Base-by-base conservation (phyloP, 169 alveolate genomes). In the Perkinsus olseni region DNA sequence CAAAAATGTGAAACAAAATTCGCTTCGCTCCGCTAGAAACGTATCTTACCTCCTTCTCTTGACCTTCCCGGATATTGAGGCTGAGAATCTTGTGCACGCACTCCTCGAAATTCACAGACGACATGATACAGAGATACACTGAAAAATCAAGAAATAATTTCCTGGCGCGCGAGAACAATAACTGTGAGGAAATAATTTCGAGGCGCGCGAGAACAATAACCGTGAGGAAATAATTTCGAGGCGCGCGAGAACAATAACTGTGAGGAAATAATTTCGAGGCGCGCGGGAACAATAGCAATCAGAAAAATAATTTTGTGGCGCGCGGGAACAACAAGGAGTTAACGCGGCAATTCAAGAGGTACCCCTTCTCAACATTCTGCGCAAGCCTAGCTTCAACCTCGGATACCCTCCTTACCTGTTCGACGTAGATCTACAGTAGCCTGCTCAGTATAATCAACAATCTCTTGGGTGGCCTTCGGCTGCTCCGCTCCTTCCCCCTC, bases 41-140 rank as follows among this genome's bases (percentile, higher is more conserved):
- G 50, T n/a, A n/a, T n/a, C n/a, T 28, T 62, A 62, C 95, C 95
- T 62, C 82, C 31, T 62, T 62, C 96, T 98, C 99, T 92, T 97
- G 97, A 1, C 99, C 99, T 93, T 96, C 98, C 74, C 97, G 95
- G 6, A 99, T 97, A 95, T 98, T 97, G 94, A 99, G 96, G 95
- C 99, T 99, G 92, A 99, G 95, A 74, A 99, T 95, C 96, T 99
- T 99, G 96, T 99, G 99, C 13, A 98, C 98, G 94, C 99, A 98
- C 95, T 99, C 99, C 96, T 99, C 99, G 95, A 96, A 98, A 94
- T 98, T 99, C 51, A 98, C 98, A 31, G 99, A 97, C 74, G 99
- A 98, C 99, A 98, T 98, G 90, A 99, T 99, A 93, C 98, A 98
- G 74, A 99, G 96, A 96, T 99, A 99, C 74, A 99, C 97, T 62